Base-by-base conservation (phyloP, 768 basidiomycete species). In the Lactarius hengduanensis region DNA sequence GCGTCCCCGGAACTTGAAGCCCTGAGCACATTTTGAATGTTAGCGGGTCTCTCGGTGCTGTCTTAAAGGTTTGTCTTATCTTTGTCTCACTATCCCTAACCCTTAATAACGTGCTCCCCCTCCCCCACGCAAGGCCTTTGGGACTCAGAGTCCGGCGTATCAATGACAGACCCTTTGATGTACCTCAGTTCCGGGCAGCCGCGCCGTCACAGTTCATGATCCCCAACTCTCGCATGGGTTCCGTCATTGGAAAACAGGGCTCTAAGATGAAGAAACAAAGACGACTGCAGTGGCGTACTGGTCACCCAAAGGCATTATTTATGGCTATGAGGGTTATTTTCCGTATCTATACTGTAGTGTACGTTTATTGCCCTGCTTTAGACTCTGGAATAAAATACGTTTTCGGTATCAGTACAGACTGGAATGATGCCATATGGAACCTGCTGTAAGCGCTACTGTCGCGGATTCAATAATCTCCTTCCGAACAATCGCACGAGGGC, bases 201-300 rank as follows among this genome's bases (percentile, higher is more conserved):
- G 96, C 66, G 96, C 97, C 36, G 97, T 99, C 62, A 98, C 97
- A 98, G 77, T 98, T 94, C 75, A 98, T 98, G 91, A 97, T 98
- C 64, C 96, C 96, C 70, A 98, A 98, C 78, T 96, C 94, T 11
- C 91, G 96, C 65, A 98, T 98, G 96, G 96, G 96, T 50, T 97
- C 95, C 20, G 94, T 98, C 67, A 99, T 99, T 73, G 97, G 97
- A 63, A 98, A 97, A 77, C 92, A 90, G 69, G 97, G 97, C 40
- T 89, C 90, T 41, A 99, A 99, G 78, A 99, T 99, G 98, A 98
- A 81, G 97, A 99, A 79, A 99, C 32, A 36, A 36, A 36, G 34
- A 34, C 10, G 34, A 34, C 9, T 34, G 10, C 34, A 36, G 34
- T 36, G 2, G 34, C 34, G 10, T 36, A 36, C 34, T 36, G 10